These are phyloP conservation scores for Hypomontagnella monticulosa DNA, from an alignment of 495 filamentous ascomycete species.

Conservation along the genomic window DNA sequence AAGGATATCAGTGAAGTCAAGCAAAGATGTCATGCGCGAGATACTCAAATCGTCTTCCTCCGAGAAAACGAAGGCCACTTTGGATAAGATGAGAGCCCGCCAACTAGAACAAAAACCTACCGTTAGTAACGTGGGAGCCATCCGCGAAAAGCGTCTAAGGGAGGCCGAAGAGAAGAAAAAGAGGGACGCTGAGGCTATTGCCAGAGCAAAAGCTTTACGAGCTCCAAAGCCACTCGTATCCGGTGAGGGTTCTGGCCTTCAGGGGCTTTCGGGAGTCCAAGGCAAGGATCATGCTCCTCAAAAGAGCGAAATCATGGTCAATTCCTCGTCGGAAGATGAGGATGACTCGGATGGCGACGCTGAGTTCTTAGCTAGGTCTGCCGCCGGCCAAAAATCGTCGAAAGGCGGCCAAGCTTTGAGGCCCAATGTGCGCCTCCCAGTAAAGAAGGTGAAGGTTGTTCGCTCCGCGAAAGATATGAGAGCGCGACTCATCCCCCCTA, in stretches of 20 bases:
- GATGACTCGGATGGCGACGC: conserved; percentile 69
- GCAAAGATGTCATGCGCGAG: conserved; percentile 48
- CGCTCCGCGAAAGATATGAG: conserved; percentile 92
- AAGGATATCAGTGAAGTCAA: conserved; percentile 34
- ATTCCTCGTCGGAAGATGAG: conserved; percentile 79
- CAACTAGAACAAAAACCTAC: conserved; percentile 46
- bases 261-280: conserved; percentile 73
- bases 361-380: conserved; percentile 53
- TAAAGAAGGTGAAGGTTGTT: conserved; percentile 79
- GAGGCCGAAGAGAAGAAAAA: conserved; percentile 80
- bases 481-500: conserved; percentile 87
- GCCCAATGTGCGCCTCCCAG: conserved; percentile 70
- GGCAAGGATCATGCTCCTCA: conserved; percentile 80
- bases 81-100: conserved; percentile 51
- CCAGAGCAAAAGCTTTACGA: conserved; percentile 68
- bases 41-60: conserved; percentile 49
- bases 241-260: conserved; percentile 81
- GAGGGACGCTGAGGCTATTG: conserved; percentile 72
- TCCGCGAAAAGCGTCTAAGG: conserved; percentile 74
- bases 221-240: conserved; percentile 66
- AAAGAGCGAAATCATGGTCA: conserved; percentile 88
- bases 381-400: conserved; percentile 56
- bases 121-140: conserved; percentile 53
- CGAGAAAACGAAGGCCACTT: conserved; percentile 49
- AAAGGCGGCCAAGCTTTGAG: conserved; percentile 54